phyloP scores from a whole-genome alignment of 2,329 filamentous ascomycete genomes.

The Sporothrix humicola region DNA sequence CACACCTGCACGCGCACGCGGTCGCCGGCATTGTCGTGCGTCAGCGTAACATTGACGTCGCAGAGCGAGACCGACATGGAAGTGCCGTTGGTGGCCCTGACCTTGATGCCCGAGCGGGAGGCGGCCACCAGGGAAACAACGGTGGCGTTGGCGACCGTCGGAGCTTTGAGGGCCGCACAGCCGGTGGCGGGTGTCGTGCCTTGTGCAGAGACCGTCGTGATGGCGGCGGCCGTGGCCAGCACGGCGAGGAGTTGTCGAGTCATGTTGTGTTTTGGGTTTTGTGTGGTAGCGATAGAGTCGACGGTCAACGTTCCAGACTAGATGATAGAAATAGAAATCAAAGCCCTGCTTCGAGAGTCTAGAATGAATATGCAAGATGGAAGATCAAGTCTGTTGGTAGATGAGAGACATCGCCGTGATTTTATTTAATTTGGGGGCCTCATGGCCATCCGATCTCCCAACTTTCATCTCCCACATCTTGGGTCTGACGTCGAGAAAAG shows the following conservation, averaged over 20 bases:
- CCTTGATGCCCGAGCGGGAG: neutral
- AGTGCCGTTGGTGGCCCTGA: constrained; percentile 4
- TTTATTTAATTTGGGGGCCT: neutral
- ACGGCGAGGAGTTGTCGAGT: neutral
- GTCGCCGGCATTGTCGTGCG: neutral
- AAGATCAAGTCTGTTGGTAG: neutral
- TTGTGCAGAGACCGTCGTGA: neutral
- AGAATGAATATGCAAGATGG: neutral
- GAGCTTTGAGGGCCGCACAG: constrained; percentile 5
- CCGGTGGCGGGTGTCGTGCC: neutral
- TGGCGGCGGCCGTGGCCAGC: neutral
- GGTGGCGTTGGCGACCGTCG: neutral
- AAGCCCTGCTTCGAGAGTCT: neutral
- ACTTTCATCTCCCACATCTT: neutral
- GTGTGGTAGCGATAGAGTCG: neutral
- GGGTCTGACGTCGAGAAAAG: neutral
- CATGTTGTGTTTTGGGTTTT: neutral
- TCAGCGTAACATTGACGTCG: constrained; percentile 13
- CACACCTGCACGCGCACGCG: neutral
- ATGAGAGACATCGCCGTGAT: neutral
- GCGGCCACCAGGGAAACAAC: neutral
- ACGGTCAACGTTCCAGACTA: neutral
- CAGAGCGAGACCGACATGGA: neutral
- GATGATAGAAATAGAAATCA: neutral
- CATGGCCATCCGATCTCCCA: neutral